phyloP scores from a whole-genome alignment of 2,329 filamentous ascomycete species.

The Colletotrichum euphorbiae region DNA sequence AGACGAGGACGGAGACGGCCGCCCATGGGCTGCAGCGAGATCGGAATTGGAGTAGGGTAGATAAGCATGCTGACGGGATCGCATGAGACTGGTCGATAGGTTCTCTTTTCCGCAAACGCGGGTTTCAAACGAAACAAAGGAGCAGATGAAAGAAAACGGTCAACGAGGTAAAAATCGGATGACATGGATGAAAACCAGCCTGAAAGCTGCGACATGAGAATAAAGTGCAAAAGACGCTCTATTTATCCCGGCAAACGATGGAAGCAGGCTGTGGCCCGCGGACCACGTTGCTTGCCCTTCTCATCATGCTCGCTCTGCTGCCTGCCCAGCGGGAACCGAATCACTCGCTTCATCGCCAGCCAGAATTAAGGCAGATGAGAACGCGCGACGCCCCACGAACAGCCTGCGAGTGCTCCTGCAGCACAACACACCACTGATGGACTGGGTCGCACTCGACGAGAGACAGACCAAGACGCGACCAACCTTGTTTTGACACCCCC shows the following conservation, averaged over 20 bases:
- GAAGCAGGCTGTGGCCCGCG: conserved; percentile 29
- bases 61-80: conserved; percentile 33
- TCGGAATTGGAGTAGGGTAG: conserved; percentile 29
- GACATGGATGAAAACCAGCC: background rate
- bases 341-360: background rate
- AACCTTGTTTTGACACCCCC: conserved; percentile 36
- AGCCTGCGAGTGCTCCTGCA: conserved; percentile 9
- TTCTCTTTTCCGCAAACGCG: background rate
- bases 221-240: conserved; percentile 23
- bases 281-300: conserved; percentile 5
- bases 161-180: background rate
- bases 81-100: conserved; percentile 13
- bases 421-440: background rate
- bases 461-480: conserved; percentile 32
- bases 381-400: conserved; percentile 17
- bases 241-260: conserved; percentile 11
- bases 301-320: background rate
- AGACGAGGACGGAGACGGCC: conserved; percentile 5
- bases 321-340: conserved; percentile 26
- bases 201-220: background rate
- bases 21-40: conserved; percentile 18
- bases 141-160: background rate
- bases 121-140: background rate
- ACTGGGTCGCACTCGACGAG: background rate
- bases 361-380: background rate